Evolutionary conservation across 2,329 filamentous ascomycete species (phyloP).

Genomic region (Myriosclerotinia curreyana): DNA sequence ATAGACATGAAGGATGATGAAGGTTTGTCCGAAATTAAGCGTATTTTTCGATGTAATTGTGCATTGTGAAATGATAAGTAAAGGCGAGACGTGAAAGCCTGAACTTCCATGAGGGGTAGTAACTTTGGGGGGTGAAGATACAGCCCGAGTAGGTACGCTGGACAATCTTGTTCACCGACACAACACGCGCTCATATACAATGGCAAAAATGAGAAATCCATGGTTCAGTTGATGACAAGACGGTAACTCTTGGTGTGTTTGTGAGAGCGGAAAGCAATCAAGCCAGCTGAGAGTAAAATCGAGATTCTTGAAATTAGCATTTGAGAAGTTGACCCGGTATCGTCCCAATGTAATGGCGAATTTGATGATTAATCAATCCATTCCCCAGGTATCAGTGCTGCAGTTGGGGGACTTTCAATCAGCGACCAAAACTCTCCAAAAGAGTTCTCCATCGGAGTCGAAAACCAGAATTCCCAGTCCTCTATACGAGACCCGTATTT

Average conservation of each 20-base stretch:
- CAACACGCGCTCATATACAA: not conserved
- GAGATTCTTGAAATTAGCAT: not conserved
- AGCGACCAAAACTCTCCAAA: slow-evolving; percentile 22
- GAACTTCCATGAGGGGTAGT: not conserved
- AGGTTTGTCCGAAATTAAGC: not conserved
- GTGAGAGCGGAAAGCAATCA: not conserved
- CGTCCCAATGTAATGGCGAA: not conserved
- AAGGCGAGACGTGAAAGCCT: not conserved
- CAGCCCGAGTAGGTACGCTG: not conserved
- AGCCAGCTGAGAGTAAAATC: not conserved
- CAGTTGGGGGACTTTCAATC: slow-evolving; percentile 7
- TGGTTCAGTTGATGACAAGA: not conserved
- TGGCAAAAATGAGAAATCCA: not conserved
- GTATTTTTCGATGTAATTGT: not conserved
- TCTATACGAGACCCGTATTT: slow-evolving; percentile 17
- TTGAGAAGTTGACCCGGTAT: not conserved
- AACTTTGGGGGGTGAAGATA: not conserved
- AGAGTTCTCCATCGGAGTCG: slow-evolving; percentile 13
- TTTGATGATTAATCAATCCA: not conserved
- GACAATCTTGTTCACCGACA: not conserved
- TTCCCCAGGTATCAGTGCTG: not conserved
- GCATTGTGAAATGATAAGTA: not conserved
- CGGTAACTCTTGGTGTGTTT: not conserved
- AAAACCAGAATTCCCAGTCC: slow-evolving; percentile 24
- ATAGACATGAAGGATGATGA: not conserved